A percentile compares a stretch with the other conserved stretches of the same genome.
Conservation (phyloP, 2,329 filamentous ascomycete genomes). For the Tothia fuscella region DNA sequence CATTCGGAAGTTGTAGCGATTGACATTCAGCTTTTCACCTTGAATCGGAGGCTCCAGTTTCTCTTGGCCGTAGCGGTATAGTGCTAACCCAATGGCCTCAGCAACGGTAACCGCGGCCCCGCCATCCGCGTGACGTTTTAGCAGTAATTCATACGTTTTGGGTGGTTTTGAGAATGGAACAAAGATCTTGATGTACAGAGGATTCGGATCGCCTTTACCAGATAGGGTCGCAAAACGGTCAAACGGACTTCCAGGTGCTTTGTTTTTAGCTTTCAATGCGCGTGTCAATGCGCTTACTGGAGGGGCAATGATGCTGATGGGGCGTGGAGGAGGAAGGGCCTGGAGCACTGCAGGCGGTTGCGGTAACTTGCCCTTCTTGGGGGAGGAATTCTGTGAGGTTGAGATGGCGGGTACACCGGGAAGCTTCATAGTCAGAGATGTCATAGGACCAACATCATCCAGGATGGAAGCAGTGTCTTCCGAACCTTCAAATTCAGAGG, state of each 20-base stretch:
- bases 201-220: slow-evolving; percentile 66
- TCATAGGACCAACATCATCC: slow-evolving; percentile 48
- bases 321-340: slow-evolving; percentile 58
- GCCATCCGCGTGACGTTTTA: slow-evolving; percentile 57
- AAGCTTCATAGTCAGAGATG: slow-evolving; percentile 35
- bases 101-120: slow-evolving; percentile 60
- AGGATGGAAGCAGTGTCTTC: slow-evolving; percentile 59
- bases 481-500: slow-evolving; percentile 29
- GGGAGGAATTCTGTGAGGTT: slow-evolving; percentile 39
- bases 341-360: slow-evolving; percentile 38
- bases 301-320: slow-evolving; percentile 58
- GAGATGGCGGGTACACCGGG: slow-evolving; percentile 32
- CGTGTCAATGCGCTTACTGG: slow-evolving; percentile 61
- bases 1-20: slow-evolving; percentile 74
- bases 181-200: slow-evolving; percentile 66
- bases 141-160: slow-evolving; percentile 59
- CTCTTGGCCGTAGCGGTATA: slow-evolving; percentile 70
- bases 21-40: slow-evolving; percentile 58
- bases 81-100: slow-evolving; percentile 68
- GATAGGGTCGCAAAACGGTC: slow-evolving; percentile 66
- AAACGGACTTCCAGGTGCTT: slow-evolving; percentile 58
- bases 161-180: slow-evolving; percentile 56
- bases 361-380: slow-evolving; percentile 47
- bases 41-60: slow-evolving; percentile 56
- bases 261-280: slow-evolving; percentile 59